A percentile compares a stretch with the other conserved stretches of the same genome.
These are phyloP conservation scores for Fusarium redolens DNA, from an alignment of 2,329 filamentous ascomycete species.

Conservation along the genomic window DNA sequence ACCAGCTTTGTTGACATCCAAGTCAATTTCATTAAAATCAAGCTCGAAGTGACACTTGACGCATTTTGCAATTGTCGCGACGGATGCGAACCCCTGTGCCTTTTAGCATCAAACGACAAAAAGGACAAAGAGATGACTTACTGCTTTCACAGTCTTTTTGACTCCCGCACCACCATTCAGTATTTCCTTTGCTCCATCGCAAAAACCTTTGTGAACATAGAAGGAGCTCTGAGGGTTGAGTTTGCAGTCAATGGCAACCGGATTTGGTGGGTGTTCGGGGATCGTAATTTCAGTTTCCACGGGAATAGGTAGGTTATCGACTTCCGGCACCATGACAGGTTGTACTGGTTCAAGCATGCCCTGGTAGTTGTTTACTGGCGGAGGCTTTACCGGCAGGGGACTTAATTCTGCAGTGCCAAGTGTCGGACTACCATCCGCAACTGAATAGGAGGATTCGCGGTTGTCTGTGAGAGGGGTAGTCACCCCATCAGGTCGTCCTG, in stretches of 20 bases:
- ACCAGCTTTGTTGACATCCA: slow-evolving; percentile 63
- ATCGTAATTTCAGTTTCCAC: slow-evolving; percentile 34
- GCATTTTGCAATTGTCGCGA: slow-evolving; percentile 62
- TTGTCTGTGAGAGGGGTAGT: slow-evolving; percentile 39
- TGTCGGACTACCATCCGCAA: slow-evolving; percentile 40
- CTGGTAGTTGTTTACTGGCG: slow-evolving; percentile 33
- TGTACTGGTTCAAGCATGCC: slow-evolving; percentile 16
- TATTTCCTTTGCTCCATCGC: slow-evolving; percentile 64
- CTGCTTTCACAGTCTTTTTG: slow-evolving; percentile 62
- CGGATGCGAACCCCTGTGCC: slow-evolving; percentile 54
- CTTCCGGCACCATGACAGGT: slow-evolving; percentile 18
- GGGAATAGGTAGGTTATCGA: slow-evolving; percentile 43
- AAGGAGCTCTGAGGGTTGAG: slow-evolving; percentile 62
- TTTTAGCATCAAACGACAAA: background rate
- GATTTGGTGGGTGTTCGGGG: slow-evolving; percentile 32
- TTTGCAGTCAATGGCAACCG: slow-evolving; percentile 50
- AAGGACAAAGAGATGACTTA: slow-evolving; percentile 42
- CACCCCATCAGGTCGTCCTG: slow-evolving; percentile 31
- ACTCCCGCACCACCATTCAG: slow-evolving; percentile 61
- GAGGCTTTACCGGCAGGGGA: slow-evolving; percentile 27
- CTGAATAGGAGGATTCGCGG: slow-evolving; percentile 36
- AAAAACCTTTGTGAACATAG: slow-evolving; percentile 65
- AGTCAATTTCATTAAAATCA: slow-evolving; percentile 63
- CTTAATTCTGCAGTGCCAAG: slow-evolving; percentile 39
- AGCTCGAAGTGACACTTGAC: slow-evolving; percentile 65